A percentile compares a stretch with the other conserved stretches of the same genome.
phyloP scores from a whole-genome alignment of 2,329 filamentous ascomycete genomes.

The Sporothrix phasma region DNA sequence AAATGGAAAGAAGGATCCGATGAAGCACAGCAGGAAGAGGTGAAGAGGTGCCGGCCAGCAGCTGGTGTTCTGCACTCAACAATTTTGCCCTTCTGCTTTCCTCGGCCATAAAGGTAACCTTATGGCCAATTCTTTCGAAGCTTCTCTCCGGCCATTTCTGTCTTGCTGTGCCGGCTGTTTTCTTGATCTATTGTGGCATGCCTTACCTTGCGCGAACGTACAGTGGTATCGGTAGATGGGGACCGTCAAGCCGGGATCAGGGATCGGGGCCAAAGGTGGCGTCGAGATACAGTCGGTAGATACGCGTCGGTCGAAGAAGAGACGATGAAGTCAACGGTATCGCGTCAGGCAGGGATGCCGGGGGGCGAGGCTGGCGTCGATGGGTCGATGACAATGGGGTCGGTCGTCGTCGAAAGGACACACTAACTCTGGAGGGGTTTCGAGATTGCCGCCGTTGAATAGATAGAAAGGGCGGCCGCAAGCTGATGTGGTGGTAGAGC shows the following conservation, averaged over 20 bases:
- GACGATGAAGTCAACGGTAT: neutral
- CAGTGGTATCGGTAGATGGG: neutral
- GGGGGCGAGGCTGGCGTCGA: neutral
- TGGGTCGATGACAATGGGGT: neutral
- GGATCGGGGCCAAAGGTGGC: neutral
- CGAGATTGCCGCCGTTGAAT: slow-evolving; percentile 2
- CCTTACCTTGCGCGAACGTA: neutral
- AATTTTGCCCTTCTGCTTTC: neutral
- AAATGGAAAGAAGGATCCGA: neutral
- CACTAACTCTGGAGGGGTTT: slow-evolving; percentile 4
- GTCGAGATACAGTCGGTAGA: neutral
- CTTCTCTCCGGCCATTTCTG: neutral
- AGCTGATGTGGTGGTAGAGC: neutral
- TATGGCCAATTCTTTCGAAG: neutral
- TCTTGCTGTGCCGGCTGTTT: neutral
- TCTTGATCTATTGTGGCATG: neutral
- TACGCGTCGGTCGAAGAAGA: neutral
- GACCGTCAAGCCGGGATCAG: neutral
- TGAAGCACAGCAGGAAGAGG: neutral
- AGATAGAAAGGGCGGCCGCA: neutral
- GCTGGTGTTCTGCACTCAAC: neutral
- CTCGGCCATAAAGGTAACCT: neutral
- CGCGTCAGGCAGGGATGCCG: neutral
- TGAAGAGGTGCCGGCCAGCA: neutral
- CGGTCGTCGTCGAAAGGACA: neutral